Evolutionary conservation across 768 basidiomycete genomes (phyloP).

Genomic region (Pulveroboletus frians): DNA sequence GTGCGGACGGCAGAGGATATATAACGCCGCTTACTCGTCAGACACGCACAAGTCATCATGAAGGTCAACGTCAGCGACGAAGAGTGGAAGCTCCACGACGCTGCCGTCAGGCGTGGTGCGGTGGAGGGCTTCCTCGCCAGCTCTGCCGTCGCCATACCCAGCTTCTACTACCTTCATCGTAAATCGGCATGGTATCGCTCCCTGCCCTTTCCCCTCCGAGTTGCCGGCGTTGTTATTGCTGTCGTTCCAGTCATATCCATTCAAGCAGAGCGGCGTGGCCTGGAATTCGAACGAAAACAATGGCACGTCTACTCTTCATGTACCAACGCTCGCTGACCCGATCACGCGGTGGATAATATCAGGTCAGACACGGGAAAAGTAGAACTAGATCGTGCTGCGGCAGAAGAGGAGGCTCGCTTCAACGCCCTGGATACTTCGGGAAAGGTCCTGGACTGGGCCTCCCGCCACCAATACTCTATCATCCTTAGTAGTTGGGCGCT

Average conservation of each 20-base stretch:
- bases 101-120: conserved; percentile 56
- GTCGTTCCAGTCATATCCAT: conserved; percentile 65
- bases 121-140: conserved; percentile 49
- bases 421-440: conserved; percentile 42
- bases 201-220: conserved; percentile 64
- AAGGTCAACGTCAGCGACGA: conserved; percentile 34
- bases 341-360: background rate
- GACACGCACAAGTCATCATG: conserved; percentile 10
- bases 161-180: conserved; percentile 47
- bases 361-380: conserved; percentile 42
- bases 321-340: background rate
- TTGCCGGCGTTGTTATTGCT: conserved; percentile 61
- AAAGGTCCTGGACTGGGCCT: conserved; percentile 59
- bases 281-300: conserved; percentile 57
- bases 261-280: conserved; percentile 65
- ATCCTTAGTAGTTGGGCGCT: conserved; percentile 74
- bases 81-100: conserved; percentile 51
- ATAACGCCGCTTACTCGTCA: too few relatives aligned
- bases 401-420: conserved; percentile 41
- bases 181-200: conserved; percentile 55
- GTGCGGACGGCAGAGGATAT: background rate
- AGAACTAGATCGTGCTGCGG: conserved; percentile 47
- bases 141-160: conserved; percentile 45
- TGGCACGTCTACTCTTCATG: conserved; percentile 40
- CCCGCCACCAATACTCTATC: conserved; percentile 63